Evolutionary conservation across 2,329 filamentous ascomycete genomes (phyloP), one percentile per base, ranked within the genome.

Genomic region (Neofusicoccum kwambonambiense): DNA sequence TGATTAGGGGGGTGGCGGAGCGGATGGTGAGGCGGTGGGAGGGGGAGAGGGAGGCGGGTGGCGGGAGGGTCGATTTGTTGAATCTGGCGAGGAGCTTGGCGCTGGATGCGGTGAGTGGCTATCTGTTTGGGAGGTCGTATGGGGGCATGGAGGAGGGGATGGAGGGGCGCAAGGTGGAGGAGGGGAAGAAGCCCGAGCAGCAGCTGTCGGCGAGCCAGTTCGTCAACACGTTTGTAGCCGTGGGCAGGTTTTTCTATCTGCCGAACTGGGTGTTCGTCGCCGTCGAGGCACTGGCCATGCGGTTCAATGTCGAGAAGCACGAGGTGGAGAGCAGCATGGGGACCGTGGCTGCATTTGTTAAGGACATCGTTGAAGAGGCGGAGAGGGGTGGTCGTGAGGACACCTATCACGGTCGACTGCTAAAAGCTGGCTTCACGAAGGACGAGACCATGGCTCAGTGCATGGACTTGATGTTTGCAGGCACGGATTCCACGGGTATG

Each of bases 91-190:
- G 84, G 56, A 79, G 78, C 35, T 71, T 87, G 66, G 83, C 85
- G 5, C 74, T 87, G 3, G 85, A 87, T 73, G 80, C 80, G 4
- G 82, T 86, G 0, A 82, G 81, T 3, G 79, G 78, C 4, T 85
- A 87, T 74, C 74, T 87, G 0, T 85, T 87, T 65, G 78, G 78
- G 1, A 75, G 79, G 60, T 77, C 78, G 11, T 88, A 86, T 70
- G 80, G 83, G 11, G 83, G 80, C 1, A 70, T 82, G 3, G 70
- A 73, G 1, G 82, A 83, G 68, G 69, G 4, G 69, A 71, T 31
- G 71, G 70, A 17, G 70, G 74, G 7, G 67, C 68, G 37, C 0
- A 22, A 44, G 9, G 35, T 17, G 11, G 58, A 34, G 27, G 39
- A 66, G 63, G 17, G 3, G 52, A 35, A 66, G 13, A 31, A 31